Evolutionary conservation across 1,139 yeast species (phyloP).

Genomic region (Blastobotrys apis): DNA sequence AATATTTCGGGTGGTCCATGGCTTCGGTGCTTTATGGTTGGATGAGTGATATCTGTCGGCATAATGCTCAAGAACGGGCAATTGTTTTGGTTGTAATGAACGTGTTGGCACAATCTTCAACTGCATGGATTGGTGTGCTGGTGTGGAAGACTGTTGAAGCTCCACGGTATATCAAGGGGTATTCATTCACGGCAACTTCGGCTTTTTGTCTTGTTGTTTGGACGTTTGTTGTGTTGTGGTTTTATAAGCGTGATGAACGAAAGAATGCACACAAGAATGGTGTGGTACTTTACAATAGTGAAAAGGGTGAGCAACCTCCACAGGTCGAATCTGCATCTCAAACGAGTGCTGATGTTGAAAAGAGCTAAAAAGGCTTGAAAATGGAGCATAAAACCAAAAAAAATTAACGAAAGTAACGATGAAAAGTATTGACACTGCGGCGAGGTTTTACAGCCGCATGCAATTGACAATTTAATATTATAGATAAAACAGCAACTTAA

Average conservation of each 20-base stretch:
- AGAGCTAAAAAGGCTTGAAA: no score
- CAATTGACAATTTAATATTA: no score
- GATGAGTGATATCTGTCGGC: conserved; percentile 36
- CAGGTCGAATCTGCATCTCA: no score
- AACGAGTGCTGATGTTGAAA: no score
- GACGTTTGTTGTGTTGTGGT: conserved; percentile 52
- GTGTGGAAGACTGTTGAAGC: conserved; percentile 53
- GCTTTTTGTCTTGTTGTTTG: conserved; percentile 50
- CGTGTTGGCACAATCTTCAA: conserved; percentile 42
- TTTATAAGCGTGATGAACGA: conserved; percentile 57
- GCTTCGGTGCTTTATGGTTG: conserved; percentile 41
- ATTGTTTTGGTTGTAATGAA: conserved; percentile 40
- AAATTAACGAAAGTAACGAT: no score
- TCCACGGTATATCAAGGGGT: conserved; percentile 51
- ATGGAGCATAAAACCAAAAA: no score
- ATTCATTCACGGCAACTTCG: conserved; percentile 48
- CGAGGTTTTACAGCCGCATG: no score
- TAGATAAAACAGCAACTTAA: no score
- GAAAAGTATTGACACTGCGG: no score
- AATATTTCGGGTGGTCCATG: conserved; percentile 36
- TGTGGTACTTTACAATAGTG: conserved; percentile 16
- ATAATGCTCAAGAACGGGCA: conserved; percentile 41
- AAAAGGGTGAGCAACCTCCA: conserved; percentile 17
- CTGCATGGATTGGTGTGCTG: conserved; percentile 38
- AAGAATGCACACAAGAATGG: conserved; percentile 40